Evolutionary conservation across 176 grass and related monocot species (phyloP), one percentile per base, ranked within the genome.

Genomic region (Rhynchospora pubera): DNA sequence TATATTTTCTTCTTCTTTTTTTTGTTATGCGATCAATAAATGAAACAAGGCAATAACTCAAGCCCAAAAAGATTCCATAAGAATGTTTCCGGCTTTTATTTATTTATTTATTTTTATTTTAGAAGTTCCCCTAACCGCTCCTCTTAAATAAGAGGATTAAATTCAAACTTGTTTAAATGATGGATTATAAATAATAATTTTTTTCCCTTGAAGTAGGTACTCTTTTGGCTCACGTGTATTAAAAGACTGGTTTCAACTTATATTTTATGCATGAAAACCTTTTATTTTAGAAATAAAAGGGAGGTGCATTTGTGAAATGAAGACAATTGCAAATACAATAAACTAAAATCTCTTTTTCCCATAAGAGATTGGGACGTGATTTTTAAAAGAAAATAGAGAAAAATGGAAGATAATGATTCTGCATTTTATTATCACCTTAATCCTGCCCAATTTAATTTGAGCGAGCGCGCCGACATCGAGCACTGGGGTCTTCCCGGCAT

Each of bases 401-500:
- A 61, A 6, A 45, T 6, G 11, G 14, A 61, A 50, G n/a, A 44
- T 28, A 60, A 39, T n/a, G 43, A 75, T 39, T n/a, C 11, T 47
- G 19, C 43, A 85, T 24, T 10, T 11, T 53, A 28, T 64, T 13
- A 61, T 65, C 52, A 99, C 96, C 96, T 91, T 95, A 84, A 99
- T 99, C 80, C 88, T 95, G 62, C 96, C 96, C 57, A 86, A 83
- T 93, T 93, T 99, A 86, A 99, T 99, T 81, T 93, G 87, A 15
- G 52, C 60, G 39, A 99, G 84, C 15, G 96, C 86, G 12, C 96
- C 96, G 3, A 93, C 91, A 65, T 99, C 96, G 48, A 99, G 91
- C 77, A 99, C 93, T 1, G 96, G 96, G 42, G 96, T 99, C 57
- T 90, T 86, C 43, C 96, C 96, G 14, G 93, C 95, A 83, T 95